Percentiles rank a stretch among this genome's conserved stretches.
phyloP scores from a whole-genome alignment of 306 rosid species.

The Chamaecrista fasciculata region DNA sequence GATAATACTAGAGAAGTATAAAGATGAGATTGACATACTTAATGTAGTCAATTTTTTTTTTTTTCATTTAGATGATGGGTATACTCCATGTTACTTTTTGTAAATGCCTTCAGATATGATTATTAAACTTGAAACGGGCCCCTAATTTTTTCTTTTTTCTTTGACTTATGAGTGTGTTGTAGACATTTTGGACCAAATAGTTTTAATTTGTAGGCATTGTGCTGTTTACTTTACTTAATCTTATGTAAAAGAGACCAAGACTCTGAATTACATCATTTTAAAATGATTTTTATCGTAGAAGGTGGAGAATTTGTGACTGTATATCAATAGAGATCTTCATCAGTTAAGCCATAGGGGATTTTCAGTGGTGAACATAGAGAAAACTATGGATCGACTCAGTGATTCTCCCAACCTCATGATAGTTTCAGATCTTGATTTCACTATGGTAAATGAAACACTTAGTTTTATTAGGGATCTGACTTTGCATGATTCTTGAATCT shows the following conservation, averaged over 20 bases:
- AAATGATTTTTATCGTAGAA: not conserved
- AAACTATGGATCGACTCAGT: slow-evolving; percentile 52
- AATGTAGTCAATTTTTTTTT: not conserved
- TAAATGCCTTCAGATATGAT: not conserved
- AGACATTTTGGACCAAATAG: not conserved
- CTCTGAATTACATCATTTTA: slow-evolving; percentile 1
- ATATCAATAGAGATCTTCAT: slow-evolving; percentile 5
- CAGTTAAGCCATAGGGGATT: slow-evolving; percentile 12
- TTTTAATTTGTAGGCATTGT: not conserved
- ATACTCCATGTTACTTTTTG: not conserved
- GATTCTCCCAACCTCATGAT: slow-evolving; percentile 66
- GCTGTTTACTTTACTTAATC: not conserved
- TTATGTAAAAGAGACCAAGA: not conserved
- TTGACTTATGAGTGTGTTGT: not conserved
- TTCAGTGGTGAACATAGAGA: not conserved
- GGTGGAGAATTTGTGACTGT: slow-evolving; percentile 19
- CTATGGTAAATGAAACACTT: slow-evolving; percentile 51
- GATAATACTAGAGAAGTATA: not conserved
- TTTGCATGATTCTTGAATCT: not conserved
- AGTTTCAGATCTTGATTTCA: slow-evolving; percentile 85
- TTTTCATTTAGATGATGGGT: not conserved
- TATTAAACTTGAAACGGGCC: not conserved
- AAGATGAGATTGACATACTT: not conserved
- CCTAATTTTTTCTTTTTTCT: not conserved
- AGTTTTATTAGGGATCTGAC: slow-evolving; percentile 6